phyloP scores from a whole-genome alignment of 768 basidiomycete genomes.

The Termitomyces eurrhizus region DNA sequence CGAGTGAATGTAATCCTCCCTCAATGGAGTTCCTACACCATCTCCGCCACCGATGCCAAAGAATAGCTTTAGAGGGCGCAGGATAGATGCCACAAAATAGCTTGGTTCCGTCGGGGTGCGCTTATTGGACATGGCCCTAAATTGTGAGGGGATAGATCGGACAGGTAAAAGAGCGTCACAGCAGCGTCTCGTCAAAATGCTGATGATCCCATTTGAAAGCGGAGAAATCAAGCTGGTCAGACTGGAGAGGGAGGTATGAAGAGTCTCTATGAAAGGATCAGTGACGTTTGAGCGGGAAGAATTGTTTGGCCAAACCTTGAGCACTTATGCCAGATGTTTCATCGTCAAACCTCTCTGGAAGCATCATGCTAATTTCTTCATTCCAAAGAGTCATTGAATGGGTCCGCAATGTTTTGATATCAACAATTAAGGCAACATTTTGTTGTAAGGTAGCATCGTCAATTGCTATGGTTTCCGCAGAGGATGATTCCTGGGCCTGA shows the following conservation, averaged over 20 bases:
- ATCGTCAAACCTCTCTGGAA: constrained; percentile 43
- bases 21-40: constrained; percentile 59
- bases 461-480: constrained; percentile 49
- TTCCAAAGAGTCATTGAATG: constrained; percentile 61
- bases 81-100: constrained; percentile 77
- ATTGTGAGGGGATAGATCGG: constrained; percentile 85
- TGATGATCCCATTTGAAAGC: constrained; percentile 59
- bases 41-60: constrained; percentile 58
- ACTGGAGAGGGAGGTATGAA: constrained; percentile 47
- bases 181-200: constrained; percentile 74
- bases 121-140: constrained; percentile 79
- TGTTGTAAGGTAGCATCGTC: constrained; percentile 68
- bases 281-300: not conserved
- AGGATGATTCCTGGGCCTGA: constrained; percentile 41
- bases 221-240: constrained; percentile 52
- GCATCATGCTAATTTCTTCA: constrained; percentile 58
- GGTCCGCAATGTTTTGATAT: constrained; percentile 55
- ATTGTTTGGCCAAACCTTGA: constrained; percentile 44
- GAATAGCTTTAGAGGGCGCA: constrained; percentile 75
- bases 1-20: constrained; percentile 44
- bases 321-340: constrained; percentile 27
- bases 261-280: constrained; percentile 39
- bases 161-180: constrained; percentile 83
- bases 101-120: constrained; percentile 74
- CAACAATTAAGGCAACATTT: constrained; percentile 62